phyloP scores from a whole-genome alignment of 495 filamentous ascomycete genomes.

The Penicillium steckii region DNA sequence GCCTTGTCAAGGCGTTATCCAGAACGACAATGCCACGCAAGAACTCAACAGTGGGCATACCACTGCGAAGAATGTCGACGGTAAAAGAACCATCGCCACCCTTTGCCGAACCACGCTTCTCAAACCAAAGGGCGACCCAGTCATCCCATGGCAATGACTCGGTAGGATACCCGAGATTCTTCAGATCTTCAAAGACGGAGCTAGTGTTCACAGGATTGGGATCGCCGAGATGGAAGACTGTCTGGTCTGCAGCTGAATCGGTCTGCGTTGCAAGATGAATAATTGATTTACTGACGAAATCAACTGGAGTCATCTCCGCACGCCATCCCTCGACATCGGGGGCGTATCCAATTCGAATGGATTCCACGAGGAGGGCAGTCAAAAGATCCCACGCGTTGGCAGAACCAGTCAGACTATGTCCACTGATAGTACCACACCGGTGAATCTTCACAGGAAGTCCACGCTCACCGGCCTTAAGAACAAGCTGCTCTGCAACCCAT shows the following conservation, averaged over 20 bases:
- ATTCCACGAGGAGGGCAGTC: conserved; percentile 65
- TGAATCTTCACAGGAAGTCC: conserved; percentile 62
- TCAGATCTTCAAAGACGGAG: conserved; percentile 55
- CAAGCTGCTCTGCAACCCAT: conserved; percentile 66
- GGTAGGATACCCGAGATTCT: conserved; percentile 62
- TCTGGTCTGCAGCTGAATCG: conserved; percentile 47
- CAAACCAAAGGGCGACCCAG: conserved; percentile 62
- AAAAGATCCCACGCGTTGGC: conserved; percentile 68
- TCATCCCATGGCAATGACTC: conserved; percentile 57
- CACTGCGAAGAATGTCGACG: conserved; percentile 50
- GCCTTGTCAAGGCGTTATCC: conserved; percentile 55
- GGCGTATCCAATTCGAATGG: conserved; percentile 58
- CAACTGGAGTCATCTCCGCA: conserved; percentile 70
- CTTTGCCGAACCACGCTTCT: conserved; percentile 54
- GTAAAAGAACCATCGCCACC: conserved; percentile 62
- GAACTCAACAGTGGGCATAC: conserved; percentile 66
- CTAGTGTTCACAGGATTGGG: conserved; percentile 57
- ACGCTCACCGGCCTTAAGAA: conserved; percentile 58
- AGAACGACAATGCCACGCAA: conserved; percentile 58
- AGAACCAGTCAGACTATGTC: conserved; percentile 61
- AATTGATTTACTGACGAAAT: conserved; percentile 66
- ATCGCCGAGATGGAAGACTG: conserved; percentile 64
- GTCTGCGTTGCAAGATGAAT: conserved; percentile 56
- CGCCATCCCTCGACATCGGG: conserved; percentile 66
- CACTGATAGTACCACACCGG: conserved; percentile 63